A percentile compares a stretch with the other conserved stretches of the same genome.
Conservation (phyloP, 78 protist genomes). For the Anaeramoeba ignava region DNA sequence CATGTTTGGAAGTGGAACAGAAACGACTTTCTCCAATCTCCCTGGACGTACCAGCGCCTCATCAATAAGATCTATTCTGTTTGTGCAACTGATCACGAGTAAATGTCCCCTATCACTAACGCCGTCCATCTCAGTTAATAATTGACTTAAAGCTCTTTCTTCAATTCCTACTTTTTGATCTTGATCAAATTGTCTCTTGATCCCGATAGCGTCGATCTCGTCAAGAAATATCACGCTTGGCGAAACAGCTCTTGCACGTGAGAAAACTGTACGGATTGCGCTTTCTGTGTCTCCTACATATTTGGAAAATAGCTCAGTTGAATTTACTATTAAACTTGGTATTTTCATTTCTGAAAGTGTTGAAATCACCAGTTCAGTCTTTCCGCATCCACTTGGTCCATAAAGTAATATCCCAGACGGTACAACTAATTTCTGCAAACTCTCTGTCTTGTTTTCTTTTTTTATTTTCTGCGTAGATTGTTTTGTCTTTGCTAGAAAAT, state of each 20-base stretch:
- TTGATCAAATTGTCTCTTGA: not conserved
- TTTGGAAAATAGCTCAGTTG: not conserved
- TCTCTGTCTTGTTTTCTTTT: too few species aligned
- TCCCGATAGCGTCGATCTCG: not conserved
- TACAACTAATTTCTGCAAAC: too few species aligned
- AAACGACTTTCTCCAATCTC: not conserved
- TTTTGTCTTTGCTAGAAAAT: too few species aligned
- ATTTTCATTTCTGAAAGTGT: not conserved
- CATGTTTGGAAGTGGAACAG: not conserved
- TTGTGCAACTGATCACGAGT: not conserved
- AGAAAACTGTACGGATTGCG: not conserved
- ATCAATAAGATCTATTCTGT: not conserved
- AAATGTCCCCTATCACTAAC: not conserved
- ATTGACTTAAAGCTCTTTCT: not conserved
- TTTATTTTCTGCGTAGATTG: too few species aligned
- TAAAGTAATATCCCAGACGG: constrained; percentile 4
- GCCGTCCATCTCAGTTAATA: not conserved
- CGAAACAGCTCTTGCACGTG: not conserved
- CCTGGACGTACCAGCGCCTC: not conserved
- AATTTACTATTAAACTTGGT: not conserved
- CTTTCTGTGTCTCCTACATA: constrained; percentile 8
- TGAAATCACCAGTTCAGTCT: not conserved
- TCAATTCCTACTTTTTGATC: not conserved
- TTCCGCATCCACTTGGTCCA: constrained; percentile 18
- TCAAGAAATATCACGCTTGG: constrained; percentile 12